Base-by-base conservation (phyloP, 345 rosid species). In the Ricinus communis region DNA sequence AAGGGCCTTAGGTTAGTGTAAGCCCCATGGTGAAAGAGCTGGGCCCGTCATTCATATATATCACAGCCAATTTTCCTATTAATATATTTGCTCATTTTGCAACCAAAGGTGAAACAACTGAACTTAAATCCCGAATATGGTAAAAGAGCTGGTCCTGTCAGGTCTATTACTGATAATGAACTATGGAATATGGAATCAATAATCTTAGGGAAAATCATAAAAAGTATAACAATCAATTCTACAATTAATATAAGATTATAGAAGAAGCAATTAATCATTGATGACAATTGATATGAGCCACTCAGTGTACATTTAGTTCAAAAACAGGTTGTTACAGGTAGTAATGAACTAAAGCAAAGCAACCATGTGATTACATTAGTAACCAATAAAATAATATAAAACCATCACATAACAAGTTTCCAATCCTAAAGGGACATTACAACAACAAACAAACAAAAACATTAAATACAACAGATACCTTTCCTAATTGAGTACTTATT, bases 401-500 rank as follows among this genome's bases (percentile, higher is more conserved):
- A n/a, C 2, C 25, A 54, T 19, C 0, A 25, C 5, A 22, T 4
- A 27, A 53, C 40, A 53, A 33, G 53, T 5, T 4, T 24, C 31
- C 6, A 19, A 59, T 33, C 33, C n/a, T 25, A 56, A 53, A 46
- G 10, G 19, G 12, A 22, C 12, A 62, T 28, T 38, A 22, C 9
- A 54, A 68, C 5, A 67, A 46, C 31, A 65, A 7, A 30, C 36
- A 63, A 5, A 31, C 46, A 41, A 27, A 19, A 31, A 49, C 40
- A 41, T 50, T 11, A 56, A 64, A 25, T 45, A 16, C 11, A 3
- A 43, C 14, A 59, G 40, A 60, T 85, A 92, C 99, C 99, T 79
- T 89, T 95, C 83, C 93, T 89, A 27, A 95, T 75, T 11, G 97
- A 79, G 73, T 85, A 87, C 80, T 89, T 84, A 77, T 71, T 77